Conservation (phyloP, 805 yeast genomes). For the Saccharomyces mikatae region DNA sequence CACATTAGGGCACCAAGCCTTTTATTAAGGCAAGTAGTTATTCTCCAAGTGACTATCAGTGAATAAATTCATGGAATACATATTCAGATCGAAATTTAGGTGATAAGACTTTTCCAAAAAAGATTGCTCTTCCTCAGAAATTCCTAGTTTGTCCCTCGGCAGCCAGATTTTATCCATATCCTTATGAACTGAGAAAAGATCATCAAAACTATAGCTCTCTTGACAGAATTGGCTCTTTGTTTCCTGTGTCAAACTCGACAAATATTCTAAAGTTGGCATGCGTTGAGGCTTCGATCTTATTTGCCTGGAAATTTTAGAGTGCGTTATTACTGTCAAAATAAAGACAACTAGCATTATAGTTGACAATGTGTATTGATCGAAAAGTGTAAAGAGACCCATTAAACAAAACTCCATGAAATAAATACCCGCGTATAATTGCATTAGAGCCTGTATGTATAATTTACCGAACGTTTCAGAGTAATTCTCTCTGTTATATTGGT, state of each 20-base stretch:
- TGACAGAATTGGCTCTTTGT: neutral
- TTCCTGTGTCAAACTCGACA: neutral
- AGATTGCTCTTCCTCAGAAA: constrained; percentile 21
- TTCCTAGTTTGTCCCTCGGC: constrained; percentile 35
- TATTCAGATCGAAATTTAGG: constrained; percentile 6
- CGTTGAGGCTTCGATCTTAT: constrained; percentile 11
- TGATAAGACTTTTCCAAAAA: constrained; percentile 11
- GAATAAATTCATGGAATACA: constrained; percentile 7
- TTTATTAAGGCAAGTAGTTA: neutral
- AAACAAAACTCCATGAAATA: constrained; percentile 74
- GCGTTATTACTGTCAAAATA: constrained; percentile 48
- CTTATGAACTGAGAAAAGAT: constrained; percentile 10
- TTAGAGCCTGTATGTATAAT: constrained; percentile 64
- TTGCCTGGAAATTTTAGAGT: constrained; percentile 38
- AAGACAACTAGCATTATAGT: constrained; percentile 44
- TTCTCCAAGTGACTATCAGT: constrained; percentile 12
- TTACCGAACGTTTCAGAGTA: constrained; percentile 60
- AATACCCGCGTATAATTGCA: constrained; percentile 72
- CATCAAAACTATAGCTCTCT: neutral
- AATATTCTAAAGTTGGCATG: constrained; percentile 4
- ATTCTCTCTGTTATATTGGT: constrained; percentile 44
- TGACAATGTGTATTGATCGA: constrained; percentile 40
- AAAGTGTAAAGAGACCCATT: constrained; percentile 65
- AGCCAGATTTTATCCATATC: constrained; percentile 32
- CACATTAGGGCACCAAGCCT: neutral